Percentiles rank a stretch among this genome's conserved stretches.
Conservation (phyloP, 768 basidiomycete genomes). For the Zangia roseola region DNA sequence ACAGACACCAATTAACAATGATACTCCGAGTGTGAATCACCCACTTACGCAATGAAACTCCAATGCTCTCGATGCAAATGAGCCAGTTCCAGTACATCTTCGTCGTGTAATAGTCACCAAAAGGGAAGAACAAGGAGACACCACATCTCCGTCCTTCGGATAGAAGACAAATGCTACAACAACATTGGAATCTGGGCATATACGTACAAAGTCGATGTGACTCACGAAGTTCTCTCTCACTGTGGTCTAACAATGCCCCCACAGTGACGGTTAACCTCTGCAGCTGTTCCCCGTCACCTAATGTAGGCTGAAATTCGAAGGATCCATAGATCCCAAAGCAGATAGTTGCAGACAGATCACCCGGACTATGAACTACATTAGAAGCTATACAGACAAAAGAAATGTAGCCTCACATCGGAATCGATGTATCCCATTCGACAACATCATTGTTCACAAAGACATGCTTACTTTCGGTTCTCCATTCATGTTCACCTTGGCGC, state of each 20-base stretch:
- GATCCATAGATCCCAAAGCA: neutral
- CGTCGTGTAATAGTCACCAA: neutral
- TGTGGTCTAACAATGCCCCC: neutral
- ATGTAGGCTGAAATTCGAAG: neutral
- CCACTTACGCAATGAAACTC: neutral
- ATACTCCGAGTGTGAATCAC: neutral
- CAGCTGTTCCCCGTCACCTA: conserved; percentile 2
- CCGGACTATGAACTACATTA: neutral
- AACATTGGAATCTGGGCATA: neutral
- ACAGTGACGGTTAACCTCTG: neutral
- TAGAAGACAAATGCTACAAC: neutral
- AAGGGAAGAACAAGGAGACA: neutral
- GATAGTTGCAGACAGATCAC: neutral
- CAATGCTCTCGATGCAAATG: too few relatives aligned
- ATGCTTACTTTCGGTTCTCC: neutral
- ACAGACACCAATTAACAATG: neutral
- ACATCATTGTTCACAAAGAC: neutral
- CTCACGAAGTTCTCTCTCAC: neutral
- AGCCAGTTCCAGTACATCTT: too few relatives aligned
- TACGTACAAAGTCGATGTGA: neutral
- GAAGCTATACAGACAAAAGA: rapidly evolving
- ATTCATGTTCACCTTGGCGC: neutral
- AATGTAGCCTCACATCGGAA: conserved; percentile 4
- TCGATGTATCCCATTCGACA: neutral
- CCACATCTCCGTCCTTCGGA: neutral